Evolutionary conservation across 2,329 filamentous ascomycete species (phyloP).

Genomic region (Trichoderma hamatum): DNA sequence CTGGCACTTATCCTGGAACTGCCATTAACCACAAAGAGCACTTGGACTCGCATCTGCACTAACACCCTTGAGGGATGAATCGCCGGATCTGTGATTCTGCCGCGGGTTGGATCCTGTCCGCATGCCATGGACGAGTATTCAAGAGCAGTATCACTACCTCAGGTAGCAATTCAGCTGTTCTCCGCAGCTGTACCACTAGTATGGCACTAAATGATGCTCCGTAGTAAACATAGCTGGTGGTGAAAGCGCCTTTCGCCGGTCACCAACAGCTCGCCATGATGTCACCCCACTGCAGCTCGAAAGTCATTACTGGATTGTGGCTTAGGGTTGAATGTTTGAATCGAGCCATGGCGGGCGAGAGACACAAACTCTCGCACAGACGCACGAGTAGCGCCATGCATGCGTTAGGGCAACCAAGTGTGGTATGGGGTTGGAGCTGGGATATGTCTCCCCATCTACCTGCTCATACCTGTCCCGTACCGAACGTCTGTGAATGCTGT

Average conservation of each 20-base stretch:
- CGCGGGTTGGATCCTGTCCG: neutral
- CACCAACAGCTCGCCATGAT: constrained; percentile 9
- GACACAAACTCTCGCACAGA: constrained; percentile 21
- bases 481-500: neutral
- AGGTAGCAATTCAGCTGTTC: neutral
- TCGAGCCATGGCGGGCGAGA: constrained; percentile 10
- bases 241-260: neutral
- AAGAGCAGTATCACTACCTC: neutral
- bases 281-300: constrained; percentile 14
- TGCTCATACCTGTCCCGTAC: neutral
- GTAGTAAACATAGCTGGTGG: neutral
- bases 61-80: neutral
- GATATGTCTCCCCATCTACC: neutral
- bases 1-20: neutral
- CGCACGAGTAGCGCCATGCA: constrained; percentile 16
- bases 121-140: neutral
- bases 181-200: neutral
- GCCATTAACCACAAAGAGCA: neutral
- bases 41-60: neutral
- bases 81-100: constrained; percentile 2
- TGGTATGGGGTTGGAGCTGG: constrained; percentile 19
- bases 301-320: neutral
- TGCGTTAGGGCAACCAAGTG: constrained; percentile 13
- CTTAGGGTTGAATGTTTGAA: constrained; percentile 2
- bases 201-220: neutral